These are phyloP conservation scores for Plectranthus barbatus DNA, from an alignment of 257 asterid species.

Conservation along the genomic window DNA sequence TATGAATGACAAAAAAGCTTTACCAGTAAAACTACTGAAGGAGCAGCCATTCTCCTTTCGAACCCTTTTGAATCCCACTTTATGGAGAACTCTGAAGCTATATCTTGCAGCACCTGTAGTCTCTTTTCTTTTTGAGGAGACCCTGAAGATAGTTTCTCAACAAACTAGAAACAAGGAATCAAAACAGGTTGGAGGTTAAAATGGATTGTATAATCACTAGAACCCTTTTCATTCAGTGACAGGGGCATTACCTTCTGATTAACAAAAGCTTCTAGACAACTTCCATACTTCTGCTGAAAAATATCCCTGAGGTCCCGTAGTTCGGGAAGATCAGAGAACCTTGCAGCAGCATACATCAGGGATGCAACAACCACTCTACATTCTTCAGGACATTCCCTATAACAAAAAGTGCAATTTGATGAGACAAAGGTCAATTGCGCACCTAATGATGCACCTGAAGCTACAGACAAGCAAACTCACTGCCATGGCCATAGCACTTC, in stretches of 20 bases:
- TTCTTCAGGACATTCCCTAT: conserved; percentile 93
- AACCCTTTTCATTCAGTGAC: neutral
- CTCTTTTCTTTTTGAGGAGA: conserved; percentile 51
- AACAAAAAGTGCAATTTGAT: conserved; percentile 17
- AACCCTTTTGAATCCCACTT: conserved; percentile 76
- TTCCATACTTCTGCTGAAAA: conserved; percentile 73
- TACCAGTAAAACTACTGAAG: conserved; percentile 52
- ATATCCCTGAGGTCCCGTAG: conserved; percentile 82
- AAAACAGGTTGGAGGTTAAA: conserved; percentile 20
- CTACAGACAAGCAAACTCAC: neutral
- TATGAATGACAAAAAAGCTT: conserved; percentile 2
- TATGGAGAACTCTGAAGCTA: conserved; percentile 74
- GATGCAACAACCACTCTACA: conserved; percentile 87
- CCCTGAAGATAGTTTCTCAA: conserved; percentile 64
- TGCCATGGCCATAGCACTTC: neutral
- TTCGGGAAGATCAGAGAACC: conserved; percentile 96
- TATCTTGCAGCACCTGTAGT: conserved; percentile 67
- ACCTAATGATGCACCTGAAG: conserved; percentile 7
- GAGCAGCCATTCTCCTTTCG: conserved; percentile 62
- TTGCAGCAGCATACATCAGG: conserved; percentile 93
- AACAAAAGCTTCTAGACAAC: conserved; percentile 54
- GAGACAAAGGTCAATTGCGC: conserved; percentile 3
- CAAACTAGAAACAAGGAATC: conserved; percentile 50
- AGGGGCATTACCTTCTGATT: conserved; percentile 60
- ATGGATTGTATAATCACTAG: conserved; percentile 1